These are phyloP conservation scores for Termitomyces sp. DNA, from an alignment of 768 basidiomycete species.

Conservation along the genomic window DNA sequence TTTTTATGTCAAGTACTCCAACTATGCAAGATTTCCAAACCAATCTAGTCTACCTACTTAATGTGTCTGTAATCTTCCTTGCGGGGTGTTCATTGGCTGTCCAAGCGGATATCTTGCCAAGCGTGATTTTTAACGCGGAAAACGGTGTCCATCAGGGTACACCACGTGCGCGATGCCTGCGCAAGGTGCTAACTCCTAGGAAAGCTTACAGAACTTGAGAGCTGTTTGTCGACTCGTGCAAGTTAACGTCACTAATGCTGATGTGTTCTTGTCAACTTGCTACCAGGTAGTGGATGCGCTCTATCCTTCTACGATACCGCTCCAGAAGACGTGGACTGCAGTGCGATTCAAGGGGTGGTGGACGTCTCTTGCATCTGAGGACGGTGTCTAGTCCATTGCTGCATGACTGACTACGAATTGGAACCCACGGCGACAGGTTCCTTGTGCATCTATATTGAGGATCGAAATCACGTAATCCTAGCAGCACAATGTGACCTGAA, in stretches of 20 bases:
- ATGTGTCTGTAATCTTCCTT: conserved; percentile 40
- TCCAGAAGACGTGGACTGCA: conserved; percentile 18
- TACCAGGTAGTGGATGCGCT: conserved; percentile 48
- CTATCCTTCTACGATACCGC: conserved; percentile 16
- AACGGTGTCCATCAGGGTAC: conserved; percentile 30
- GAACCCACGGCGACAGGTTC: too few relatives aligned
- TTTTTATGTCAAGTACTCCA: neutral
- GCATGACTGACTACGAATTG: too few relatives aligned
- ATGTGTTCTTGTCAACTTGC: conserved; percentile 12
- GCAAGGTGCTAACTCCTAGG: conserved; percentile 33
- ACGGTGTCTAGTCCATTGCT: too few relatives aligned
- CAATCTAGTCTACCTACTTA: conserved; percentile 17
- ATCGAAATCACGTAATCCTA: too few relatives aligned
- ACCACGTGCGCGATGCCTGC: conserved; percentile 40
- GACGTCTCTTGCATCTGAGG: too few relatives aligned
- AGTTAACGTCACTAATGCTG: neutral
- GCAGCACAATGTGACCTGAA: too few relatives aligned
- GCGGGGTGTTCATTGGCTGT: conserved; percentile 28
- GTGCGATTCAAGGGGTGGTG: too few relatives aligned
- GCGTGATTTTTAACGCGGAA: conserved; percentile 21
- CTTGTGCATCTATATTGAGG: too few relatives aligned
- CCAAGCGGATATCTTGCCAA: conserved; percentile 28
- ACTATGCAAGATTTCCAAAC: neutral
- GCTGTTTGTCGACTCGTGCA: conserved; percentile 33
- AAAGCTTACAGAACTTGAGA: conserved; percentile 48